Percentiles rank a stretch among this genome's conserved stretches.
These are phyloP conservation scores for Aspergillus sp. DNA, from an alignment of 2,329 filamentous ascomycete genomes.

Conservation along the genomic window DNA sequence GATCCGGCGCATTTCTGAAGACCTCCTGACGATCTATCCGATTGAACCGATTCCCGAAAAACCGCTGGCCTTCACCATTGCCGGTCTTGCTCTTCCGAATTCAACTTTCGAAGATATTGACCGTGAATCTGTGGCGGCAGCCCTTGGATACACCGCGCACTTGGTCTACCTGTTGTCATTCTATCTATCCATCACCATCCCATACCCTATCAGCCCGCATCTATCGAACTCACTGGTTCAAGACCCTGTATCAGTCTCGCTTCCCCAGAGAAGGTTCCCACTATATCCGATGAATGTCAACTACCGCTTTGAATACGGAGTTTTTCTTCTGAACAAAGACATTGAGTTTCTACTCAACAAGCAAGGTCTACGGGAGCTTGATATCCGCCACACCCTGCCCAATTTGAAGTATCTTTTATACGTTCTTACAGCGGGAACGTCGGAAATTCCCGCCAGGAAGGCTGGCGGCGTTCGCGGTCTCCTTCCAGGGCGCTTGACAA, in stretches of 20 bases:
- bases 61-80: conserved; percentile 78
- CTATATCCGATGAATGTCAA: conserved; percentile 70
- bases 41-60: conserved; percentile 64
- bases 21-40: conserved; percentile 72
- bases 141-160: conserved; percentile 73
- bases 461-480: conserved; percentile 50
- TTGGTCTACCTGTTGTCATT: conserved; percentile 72
- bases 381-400: conserved; percentile 85
- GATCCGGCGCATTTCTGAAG: conserved; percentile 79
- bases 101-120: conserved; percentile 65
- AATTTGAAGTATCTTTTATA: conserved; percentile 93
- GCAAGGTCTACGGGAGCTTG: conserved; percentile 73
- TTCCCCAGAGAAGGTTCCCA: conserved; percentile 67
- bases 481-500: conserved; percentile 31
- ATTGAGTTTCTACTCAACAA: conserved; percentile 67
- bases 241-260: conserved; percentile 61
- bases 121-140: conserved; percentile 70
- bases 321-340: conserved; percentile 95
- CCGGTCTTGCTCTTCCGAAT: conserved; percentile 73
- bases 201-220: conserved; percentile 70
- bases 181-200: conserved; percentile 73
- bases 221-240: conserved; percentile 71
- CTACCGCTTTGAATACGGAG: conserved; percentile 92
- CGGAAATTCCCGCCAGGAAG: conserved; percentile 54
- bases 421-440: conserved; percentile 75